These are phyloP conservation scores for Ploettnerulaceae sp. DNA, from an alignment of 2,329 filamentous ascomycete species.

Conservation along the genomic window DNA sequence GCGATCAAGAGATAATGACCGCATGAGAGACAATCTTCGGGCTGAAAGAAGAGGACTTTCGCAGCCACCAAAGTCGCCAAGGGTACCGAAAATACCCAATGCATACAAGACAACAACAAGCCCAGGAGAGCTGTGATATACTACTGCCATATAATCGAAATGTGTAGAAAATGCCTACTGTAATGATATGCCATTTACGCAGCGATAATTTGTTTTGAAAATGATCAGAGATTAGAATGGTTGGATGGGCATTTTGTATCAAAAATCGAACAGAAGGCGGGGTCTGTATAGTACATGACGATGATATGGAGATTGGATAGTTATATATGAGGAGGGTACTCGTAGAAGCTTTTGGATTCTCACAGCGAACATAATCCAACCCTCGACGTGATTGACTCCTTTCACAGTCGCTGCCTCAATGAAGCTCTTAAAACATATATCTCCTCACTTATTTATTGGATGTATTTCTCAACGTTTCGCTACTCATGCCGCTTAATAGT, in stretches of 20 bases:
- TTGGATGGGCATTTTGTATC: not conserved
- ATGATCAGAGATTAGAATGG: not conserved
- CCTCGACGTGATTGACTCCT: too few species aligned
- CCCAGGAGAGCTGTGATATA: constrained; percentile 17
- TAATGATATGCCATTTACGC: constrained; percentile 5
- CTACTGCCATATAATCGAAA: not conserved
- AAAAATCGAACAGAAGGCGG: not conserved
- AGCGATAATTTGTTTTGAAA: not conserved
- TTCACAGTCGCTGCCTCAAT: too few species aligned
- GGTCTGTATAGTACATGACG: not conserved
- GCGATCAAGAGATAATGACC: constrained; percentile 33
- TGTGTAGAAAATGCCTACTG: not conserved
- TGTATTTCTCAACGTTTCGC: too few species aligned
- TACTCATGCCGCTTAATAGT: too few species aligned
- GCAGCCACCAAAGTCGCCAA: constrained; percentile 31
- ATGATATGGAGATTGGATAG: not conserved
- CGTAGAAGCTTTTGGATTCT: not conserved
- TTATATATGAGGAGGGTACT: not conserved
- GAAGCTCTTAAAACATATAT: too few species aligned
- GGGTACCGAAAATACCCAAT: constrained; percentile 33
- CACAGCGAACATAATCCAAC: too few species aligned
- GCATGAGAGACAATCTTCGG: constrained; percentile 29
- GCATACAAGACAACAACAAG: constrained; percentile 27
- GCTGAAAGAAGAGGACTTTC: constrained; percentile 28
- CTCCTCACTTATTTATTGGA: too few species aligned